Evolutionary conservation across 208 protist species (phyloP), one percentile per base, ranked within the genome.

Genomic region (Strigomonas culicis): DNA sequence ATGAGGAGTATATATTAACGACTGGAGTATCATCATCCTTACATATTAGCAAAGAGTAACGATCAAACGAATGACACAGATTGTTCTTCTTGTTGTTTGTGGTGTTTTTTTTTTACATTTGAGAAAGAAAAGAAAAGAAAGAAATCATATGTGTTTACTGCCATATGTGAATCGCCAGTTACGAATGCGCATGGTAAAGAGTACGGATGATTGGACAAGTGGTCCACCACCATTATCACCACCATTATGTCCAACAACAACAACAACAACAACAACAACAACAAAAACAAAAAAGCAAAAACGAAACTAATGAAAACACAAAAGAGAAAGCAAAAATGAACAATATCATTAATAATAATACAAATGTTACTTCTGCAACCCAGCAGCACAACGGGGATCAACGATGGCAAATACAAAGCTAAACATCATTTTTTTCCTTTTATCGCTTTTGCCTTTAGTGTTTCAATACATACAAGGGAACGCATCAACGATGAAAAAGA

Each of bases 321-420:
- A 47, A 67, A 59, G 56, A 66, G 34, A 46, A 36, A 64, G 25
- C 7, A 28, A 56, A 56, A 31, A 56, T 13, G 11, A 15, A 56
- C 15, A 64, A 13, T 27, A 56, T 39, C 21, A 43, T 22, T 41
- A 6, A 63, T n/a, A 52, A 3, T 41, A 39, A 47, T 46, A 57
- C 8, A 19, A 57, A 34, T 8, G 28, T 17, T 34, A 57, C 51
- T 34, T 8, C n/a, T n/a, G n/a, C n/a, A n/a, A n/a, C n/a, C n/a
- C n/a, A n/a, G n/a, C n/a, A n/a, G n/a, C n/a, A n/a, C n/a, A n/a
- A n/a, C n/a, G n/a, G n/a, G n/a, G n/a, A n/a, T n/a, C n/a, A n/a
- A n/a, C n/a, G n/a, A 57, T 25, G 21, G 6, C 46, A 27, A 25
- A 25, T 51, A 27, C n/a, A 51, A 19, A n/a, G n/a, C n/a, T n/a